Conservation (phyloP, 805 yeast species). For the Hermanozyma aechmeae region DNA sequence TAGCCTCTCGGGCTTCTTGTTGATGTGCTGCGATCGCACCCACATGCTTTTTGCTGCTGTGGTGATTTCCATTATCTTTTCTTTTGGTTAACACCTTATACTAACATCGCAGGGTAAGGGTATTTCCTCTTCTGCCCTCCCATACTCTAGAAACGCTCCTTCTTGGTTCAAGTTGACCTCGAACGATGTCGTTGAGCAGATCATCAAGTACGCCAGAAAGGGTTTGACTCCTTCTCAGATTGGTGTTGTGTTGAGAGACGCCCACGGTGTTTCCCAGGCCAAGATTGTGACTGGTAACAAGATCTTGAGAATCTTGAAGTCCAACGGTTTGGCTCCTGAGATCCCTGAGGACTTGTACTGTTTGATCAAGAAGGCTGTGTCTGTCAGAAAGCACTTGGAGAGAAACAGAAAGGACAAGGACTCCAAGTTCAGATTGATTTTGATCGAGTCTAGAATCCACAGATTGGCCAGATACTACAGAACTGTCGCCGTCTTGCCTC, state of each 20-base stretch:
- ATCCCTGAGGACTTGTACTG: constrained; percentile 99
- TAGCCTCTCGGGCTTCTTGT: too few relatives aligned
- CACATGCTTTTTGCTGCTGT: too few relatives aligned
- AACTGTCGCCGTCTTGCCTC: constrained; percentile 98
- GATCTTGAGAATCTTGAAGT: constrained; percentile 97
- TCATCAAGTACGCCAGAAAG: constrained; percentile 99
- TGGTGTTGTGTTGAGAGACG: constrained; percentile 99
- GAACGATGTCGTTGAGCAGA: constrained; percentile 94
- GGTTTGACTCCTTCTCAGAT: constrained; percentile 99
- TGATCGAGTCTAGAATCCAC: constrained; percentile 99
- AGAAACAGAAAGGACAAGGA: constrained; percentile 99
- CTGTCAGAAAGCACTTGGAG: constrained; percentile 99
- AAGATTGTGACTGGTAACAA: constrained; percentile 98
- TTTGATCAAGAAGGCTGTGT: constrained; percentile 98
- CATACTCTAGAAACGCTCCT: constrained; percentile 98
- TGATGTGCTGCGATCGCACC: too few relatives aligned
- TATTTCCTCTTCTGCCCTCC: constrained; percentile 97
- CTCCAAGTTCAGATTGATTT: constrained; percentile 99
- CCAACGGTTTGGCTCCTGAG: constrained; percentile 99
- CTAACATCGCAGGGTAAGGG: constrained; percentile 80
- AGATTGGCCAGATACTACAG: constrained; percentile 99
- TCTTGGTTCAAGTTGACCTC: constrained; percentile 98
- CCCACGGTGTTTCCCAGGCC: constrained; percentile 98
- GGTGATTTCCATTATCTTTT: not conserved
- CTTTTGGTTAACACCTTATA: constrained; percentile 1